Conservation (phyloP, 2,329 filamentous ascomycete genomes). For the Xylaria sp. region DNA sequence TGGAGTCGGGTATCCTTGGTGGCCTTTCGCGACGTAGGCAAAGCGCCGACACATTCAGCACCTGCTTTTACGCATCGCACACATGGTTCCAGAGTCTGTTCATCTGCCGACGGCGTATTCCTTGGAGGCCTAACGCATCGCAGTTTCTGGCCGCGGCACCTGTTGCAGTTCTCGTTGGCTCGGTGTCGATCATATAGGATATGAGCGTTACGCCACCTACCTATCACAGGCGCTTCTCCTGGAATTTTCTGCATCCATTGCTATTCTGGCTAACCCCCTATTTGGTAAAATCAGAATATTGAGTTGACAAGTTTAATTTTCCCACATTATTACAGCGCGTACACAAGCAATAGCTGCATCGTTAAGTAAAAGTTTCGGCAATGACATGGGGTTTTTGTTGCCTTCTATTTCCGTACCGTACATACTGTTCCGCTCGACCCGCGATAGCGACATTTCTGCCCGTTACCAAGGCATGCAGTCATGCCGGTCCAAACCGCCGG, state of each 20-base stretch:
- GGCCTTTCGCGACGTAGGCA: background rate
- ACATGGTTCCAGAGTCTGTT: slow-evolving; percentile 2
- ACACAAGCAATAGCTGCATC: background rate
- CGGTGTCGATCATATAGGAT: background rate
- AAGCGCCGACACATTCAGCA: background rate
- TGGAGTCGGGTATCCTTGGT: background rate
- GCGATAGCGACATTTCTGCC: background rate
- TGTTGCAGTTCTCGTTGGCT: background rate
- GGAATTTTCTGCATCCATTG: slow-evolving; percentile 8
- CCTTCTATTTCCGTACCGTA: background rate
- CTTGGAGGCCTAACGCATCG: slow-evolving; percentile 8
- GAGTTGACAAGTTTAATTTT: background rate
- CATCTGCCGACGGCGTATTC: background rate
- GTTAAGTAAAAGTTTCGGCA: background rate
- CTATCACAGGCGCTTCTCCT: slow-evolving; percentile 7
- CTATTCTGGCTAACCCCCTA: background rate
- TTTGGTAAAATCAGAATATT: background rate
- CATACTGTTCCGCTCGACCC: background rate
- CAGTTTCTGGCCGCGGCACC: slow-evolving; percentile 11
- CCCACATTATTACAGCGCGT: background rate
- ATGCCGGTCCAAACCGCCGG: background rate
- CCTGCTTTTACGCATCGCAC: slow-evolving; percentile 11
- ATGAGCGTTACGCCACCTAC: background rate
- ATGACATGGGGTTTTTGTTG: background rate
- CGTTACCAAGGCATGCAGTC: background rate